These are phyloP conservation scores for Cytospora paraplurivora DNA, from an alignment of 2,329 filamentous ascomycete genomes.

Conservation along the genomic window DNA sequence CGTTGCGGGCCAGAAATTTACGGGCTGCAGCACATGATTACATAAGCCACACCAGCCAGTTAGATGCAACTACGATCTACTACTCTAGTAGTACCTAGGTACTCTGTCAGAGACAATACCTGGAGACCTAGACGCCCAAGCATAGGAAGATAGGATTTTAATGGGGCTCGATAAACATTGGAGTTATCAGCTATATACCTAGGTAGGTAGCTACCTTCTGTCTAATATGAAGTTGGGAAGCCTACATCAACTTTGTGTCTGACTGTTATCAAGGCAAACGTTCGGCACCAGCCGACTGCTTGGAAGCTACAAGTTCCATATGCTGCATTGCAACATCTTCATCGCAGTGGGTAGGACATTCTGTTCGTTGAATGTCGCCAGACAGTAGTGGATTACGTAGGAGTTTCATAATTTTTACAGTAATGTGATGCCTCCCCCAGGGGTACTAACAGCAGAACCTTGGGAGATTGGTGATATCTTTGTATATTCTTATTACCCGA, in stretches of 20 bases:
- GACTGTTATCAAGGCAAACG: background rate
- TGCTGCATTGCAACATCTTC: background rate
- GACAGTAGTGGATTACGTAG: background rate
- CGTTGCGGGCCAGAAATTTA: slow-evolving; percentile 1
- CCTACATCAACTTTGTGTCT: background rate
- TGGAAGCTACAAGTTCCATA: slow-evolving; percentile 8
- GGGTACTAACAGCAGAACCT: background rate
- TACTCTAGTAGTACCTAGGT: too few species aligned
- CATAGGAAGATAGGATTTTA: too few species aligned
- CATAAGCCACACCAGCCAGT: slow-evolving; percentile 16
- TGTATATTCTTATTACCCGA: slow-evolving; percentile 25
- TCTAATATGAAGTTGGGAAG: background rate
- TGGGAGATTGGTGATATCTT: slow-evolving; percentile 14
- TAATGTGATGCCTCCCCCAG: background rate
- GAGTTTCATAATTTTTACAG: background rate
- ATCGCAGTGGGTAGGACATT: background rate
- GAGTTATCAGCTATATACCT: too few species aligned
- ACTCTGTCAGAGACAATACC: too few species aligned
- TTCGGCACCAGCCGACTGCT: slow-evolving; percentile 7
- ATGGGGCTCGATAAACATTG: too few species aligned
- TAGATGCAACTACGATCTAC: background rate
- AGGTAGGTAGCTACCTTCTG: too few species aligned
- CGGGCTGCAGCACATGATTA: slow-evolving; percentile 10
- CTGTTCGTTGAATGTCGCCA: background rate
- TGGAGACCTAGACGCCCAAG: too few species aligned